Percentiles rank a stretch among this genome's conserved stretches.
These are phyloP conservation scores for Triticum aestivum DNA, from an alignment of 176 grass and related monocot genomes.

Conservation along the genomic window DNA sequence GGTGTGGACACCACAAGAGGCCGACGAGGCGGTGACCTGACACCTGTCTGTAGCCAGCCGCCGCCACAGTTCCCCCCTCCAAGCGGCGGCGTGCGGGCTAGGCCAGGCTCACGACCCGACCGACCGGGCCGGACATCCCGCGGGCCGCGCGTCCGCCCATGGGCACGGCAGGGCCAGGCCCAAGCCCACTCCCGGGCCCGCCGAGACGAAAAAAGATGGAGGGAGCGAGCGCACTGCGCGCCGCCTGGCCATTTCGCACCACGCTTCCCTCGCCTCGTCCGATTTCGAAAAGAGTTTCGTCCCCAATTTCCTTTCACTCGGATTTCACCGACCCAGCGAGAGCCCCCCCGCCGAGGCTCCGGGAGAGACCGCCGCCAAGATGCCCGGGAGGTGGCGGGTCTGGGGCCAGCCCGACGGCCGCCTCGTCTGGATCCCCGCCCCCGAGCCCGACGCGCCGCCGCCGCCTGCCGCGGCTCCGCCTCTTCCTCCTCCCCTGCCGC, in stretches of 20 bases:
- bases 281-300: not conserved
- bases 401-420: slow-evolving; percentile 34
- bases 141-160: not conserved
- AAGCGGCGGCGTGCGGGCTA: not conserved
- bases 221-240: slow-evolving; percentile 4
- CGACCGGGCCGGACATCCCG: not conserved
- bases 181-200: not conserved
- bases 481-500: not conserved
- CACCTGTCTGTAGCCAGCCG: not conserved
- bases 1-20: not conserved
- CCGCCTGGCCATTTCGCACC: not conserved
- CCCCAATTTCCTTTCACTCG: not conserved
- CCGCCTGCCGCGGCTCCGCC: not conserved
- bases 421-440: slow-evolving; percentile 37
- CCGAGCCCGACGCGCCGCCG: not conserved
- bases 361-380: not conserved
- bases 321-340: not conserved
- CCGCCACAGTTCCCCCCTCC: not conserved
- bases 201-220: not conserved
- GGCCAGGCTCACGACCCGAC: not conserved
- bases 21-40: not conserved
- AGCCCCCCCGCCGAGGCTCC: not conserved
- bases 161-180: not conserved
- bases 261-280: not conserved
- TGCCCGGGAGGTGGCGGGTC: slow-evolving; percentile 45